phyloP scores from a whole-genome alignment of 2,329 filamentous ascomycete species.

The Aspergillus brasiliensis region DNA sequence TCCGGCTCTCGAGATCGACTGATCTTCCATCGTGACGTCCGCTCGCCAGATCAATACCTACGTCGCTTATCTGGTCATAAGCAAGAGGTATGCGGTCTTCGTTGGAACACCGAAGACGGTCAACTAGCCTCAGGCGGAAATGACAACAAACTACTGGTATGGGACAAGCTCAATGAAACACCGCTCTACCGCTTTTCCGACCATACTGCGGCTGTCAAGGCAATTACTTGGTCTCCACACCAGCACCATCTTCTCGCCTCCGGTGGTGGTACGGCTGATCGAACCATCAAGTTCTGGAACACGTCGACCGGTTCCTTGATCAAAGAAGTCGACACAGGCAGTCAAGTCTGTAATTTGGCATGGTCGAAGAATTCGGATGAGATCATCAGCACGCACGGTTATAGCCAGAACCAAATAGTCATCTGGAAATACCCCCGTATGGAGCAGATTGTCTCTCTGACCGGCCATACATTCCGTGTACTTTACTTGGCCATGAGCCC shows the following conservation, averaged over 20 bases:
- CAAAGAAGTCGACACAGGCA: conserved; percentile 93
- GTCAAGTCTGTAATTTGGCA: conserved; percentile 96
- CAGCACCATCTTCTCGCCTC: conserved; percentile 92
- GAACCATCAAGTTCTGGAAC: conserved; percentile 97
- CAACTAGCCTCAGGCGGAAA: conserved; percentile 95
- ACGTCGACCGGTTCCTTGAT: conserved; percentile 78
- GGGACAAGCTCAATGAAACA: conserved; percentile 92
- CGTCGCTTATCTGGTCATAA: conserved; percentile 90
- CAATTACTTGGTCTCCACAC: conserved; percentile 96
- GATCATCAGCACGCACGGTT: conserved; percentile 94
- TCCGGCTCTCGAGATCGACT: conserved; percentile 90
- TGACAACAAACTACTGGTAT: conserved; percentile 98
- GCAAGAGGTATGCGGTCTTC: conserved; percentile 94
- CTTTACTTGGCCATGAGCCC: conserved; percentile 97
- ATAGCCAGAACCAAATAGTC: conserved; percentile 97
- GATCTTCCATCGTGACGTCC: conserved; percentile 94
- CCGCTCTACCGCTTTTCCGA: conserved; percentile 93
- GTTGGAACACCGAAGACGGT: conserved; percentile 95
- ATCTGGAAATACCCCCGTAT: conserved; percentile 99
- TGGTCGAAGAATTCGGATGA: conserved; percentile 99
- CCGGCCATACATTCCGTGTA: conserved; percentile 94
- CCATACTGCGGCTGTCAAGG: conserved; percentile 94
- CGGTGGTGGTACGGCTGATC: conserved; percentile 91
- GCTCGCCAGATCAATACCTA: conserved; percentile 86
- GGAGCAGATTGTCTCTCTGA: conserved; percentile 93